Percentiles rank a stretch among this genome's conserved stretches.
Conservation (phyloP, 805 yeast species). For the Suhomyces pyralidae region DNA sequence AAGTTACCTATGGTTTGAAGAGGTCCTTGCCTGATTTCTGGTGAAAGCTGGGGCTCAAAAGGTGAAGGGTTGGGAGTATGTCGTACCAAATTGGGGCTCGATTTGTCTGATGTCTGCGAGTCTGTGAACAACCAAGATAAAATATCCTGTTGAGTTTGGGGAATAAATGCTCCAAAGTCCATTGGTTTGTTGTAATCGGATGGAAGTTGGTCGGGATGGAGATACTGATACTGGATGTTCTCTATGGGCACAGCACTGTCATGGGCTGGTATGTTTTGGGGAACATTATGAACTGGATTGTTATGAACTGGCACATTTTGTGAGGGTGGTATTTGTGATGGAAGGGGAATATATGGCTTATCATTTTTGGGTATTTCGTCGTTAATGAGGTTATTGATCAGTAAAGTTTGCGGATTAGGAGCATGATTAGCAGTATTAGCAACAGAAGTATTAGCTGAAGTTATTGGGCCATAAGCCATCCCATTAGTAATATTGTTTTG, state of each 20-base stretch:
- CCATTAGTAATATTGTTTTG: not conserved
- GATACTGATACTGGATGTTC: not conserved
- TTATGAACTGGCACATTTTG: not conserved
- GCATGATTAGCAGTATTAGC: not conserved
- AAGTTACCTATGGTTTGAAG: not conserved
- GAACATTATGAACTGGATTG: not conserved
- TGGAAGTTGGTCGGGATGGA: not conserved
- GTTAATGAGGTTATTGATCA: slow-evolving; percentile 15
- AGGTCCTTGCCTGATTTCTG: not conserved
- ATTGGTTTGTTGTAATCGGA: not conserved
- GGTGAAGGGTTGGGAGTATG: not conserved
- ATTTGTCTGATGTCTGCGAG: slow-evolving; percentile 3
- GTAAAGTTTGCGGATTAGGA: not conserved
- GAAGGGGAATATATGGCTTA: not conserved
- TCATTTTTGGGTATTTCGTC: slow-evolving; percentile 2
- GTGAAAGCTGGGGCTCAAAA: slow-evolving; percentile 1
- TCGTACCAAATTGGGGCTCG: not conserved
- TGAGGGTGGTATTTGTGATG: not conserved
- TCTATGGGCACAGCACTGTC: not conserved
- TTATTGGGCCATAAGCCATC: too few relatives aligned
- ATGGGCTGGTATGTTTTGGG: not conserved
- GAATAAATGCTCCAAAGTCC: slow-evolving; percentile 5
- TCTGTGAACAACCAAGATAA: slow-evolving; percentile 41
- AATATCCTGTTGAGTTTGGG: slow-evolving; percentile 37
- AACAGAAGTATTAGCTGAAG: not conserved